phyloP scores from a whole-genome alignment of 164 flowering plant genomes.

The Sedum album region DNA sequence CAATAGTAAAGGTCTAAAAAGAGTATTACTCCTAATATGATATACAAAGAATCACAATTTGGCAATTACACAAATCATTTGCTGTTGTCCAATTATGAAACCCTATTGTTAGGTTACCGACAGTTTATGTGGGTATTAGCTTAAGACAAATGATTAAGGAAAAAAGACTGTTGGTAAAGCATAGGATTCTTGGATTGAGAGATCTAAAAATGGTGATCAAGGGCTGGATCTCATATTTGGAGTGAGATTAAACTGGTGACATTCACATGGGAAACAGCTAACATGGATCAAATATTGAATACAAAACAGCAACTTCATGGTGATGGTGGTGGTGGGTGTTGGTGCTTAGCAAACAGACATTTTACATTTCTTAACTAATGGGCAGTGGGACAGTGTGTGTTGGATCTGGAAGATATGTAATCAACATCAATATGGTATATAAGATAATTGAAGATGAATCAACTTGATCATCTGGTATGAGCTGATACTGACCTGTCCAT shows the following conservation, averaged over 20 bases:
- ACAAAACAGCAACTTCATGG: not conserved
- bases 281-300: no score
- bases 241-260: not conserved
- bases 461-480: not conserved
- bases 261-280: no score
- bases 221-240: not conserved
- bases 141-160: not conserved
- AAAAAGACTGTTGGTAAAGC: not conserved
- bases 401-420: not conserved
- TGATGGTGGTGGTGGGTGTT: not conserved
- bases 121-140: not conserved
- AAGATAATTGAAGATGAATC: no score
- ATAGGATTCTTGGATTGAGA: not conserved
- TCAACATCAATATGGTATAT: not conserved
- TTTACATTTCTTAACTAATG: not conserved
- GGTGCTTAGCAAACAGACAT: no score
- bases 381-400: slow-evolving; percentile 3
- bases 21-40: no score
- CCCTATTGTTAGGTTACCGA: not conserved
- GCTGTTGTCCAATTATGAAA: not conserved
- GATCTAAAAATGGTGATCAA: not conserved
- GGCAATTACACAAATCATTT: not conserved
- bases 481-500: slow-evolving; percentile 1
- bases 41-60: not conserved
- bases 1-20: no score